Base-by-base conservation (phyloP, 2,329 filamentous ascomycete species). In the Pleurostoma richardsiae region DNA sequence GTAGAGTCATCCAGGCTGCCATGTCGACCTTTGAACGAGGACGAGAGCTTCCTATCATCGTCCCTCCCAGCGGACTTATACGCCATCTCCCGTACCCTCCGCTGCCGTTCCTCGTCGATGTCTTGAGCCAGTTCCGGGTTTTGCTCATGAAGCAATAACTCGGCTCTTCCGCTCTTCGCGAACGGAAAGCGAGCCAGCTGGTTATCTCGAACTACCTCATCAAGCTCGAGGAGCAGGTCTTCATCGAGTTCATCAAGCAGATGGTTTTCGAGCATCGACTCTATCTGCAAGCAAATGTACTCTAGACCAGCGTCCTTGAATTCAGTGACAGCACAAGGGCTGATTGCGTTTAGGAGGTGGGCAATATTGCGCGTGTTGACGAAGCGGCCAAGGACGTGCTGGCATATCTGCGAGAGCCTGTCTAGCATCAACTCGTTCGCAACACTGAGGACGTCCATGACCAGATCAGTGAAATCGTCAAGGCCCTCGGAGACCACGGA, bases 341-440 rank as follows among this genome's bases (percentile, higher is more conserved):
- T 87, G 50, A 96, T 86, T 2, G 86, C 86, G 59, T 95, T 96
- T 8, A 99, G 74, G 11, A 97, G 73, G 44, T 85, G 83, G 49
- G 88, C 88, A 29, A 96, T 85, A 60, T 96, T 99, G 29, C 91
- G 85, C 4, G 83, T 86, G 42, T 82, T 90, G n/a, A 90, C 86
- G 66, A 94, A 95, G 43, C 80, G 81, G 33, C 90, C 91, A 49
- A 97, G 79, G 27, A 90, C 70, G 49, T 80, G 83, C 62, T 99
- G 94, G 63, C 94, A 97, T 29, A 95, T 83, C 62, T 96, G 88
- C 4, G 89, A 90, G 4, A 99, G 71, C 5, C 91, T 80, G 61
- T 96, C 90, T 41, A 99, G 77, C 91, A 99, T 96, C 48, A 99
- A 71, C 65, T 99, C 92, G 60, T 99, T 94, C 10, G 91, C 90